Evolutionary conservation across 2,329 filamentous ascomycete genomes (phyloP), one percentile per base, ranked within the genome.

Genomic region (Coniochaeta prunicola): DNA sequence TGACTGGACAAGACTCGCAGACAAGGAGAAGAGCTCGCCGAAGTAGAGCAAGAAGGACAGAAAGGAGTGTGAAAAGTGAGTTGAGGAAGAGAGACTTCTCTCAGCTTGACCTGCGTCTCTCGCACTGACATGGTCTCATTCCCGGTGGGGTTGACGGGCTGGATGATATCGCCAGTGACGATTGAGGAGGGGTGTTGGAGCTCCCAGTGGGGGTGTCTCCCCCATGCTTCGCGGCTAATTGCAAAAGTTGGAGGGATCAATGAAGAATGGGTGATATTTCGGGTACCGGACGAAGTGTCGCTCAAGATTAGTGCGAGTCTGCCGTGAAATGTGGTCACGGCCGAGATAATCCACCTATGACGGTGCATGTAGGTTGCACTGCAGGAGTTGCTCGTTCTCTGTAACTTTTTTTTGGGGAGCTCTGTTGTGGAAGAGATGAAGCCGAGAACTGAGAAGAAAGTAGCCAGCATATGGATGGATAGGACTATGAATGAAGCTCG

Each of bases 81-180:
- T n/a, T n/a, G n/a, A n/a, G n/a, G 36, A 15, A 38, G 10, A n/a
- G 36, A 38, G 36, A 3, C 19, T 15, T 38, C 24, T 9, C 26
- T 30, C n/a, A 34, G 15, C 48, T 31, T 28, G 21, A 33, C 28
- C 30, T 36, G 10, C 4, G 24, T n/a, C 26, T 53, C n/a, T 4
- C 30, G 3, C 50, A 36, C 5, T 8, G n/a, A n/a, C 50, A 21
- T 21, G 40, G 30, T 36, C 30, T 13, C 53, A 34, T 34, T 55
- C 19, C 30, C 21, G 53, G 53, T 21, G 53, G 53, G 53, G 28
- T 34, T 7, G 40, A 8, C 53, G 28, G 53, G n/a, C 53, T 33
- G 53, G 53, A 55, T 55, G 53, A 55, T 55, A 55, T 55, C 53
- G 53, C 34, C 30, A 28, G 53, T 36, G 33, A 33, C 30, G 28